Evolutionary conservation across 192 early-diverging fungal species (phyloP).

Genomic region (Linnemannia elongata): DNA sequence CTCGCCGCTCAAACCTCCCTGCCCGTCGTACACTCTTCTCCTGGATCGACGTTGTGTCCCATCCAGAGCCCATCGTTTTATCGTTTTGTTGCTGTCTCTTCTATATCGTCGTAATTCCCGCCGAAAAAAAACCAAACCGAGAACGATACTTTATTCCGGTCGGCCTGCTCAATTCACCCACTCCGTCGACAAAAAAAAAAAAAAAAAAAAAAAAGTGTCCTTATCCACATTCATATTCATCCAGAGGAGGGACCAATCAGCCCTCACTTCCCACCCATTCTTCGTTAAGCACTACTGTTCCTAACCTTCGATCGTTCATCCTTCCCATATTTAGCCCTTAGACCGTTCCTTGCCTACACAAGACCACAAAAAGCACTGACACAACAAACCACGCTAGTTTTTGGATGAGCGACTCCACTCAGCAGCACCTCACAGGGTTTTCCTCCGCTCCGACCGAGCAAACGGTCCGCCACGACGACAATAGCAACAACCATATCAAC

Average conservation of each 20-base stretch:
- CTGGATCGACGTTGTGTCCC: slow-evolving; percentile 4
- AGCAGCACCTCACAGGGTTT: slow-evolving; percentile 12
- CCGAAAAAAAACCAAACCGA: not conserved
- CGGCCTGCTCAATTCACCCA: not conserved
- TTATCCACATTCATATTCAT: not conserved
- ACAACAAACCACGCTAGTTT: not conserved
- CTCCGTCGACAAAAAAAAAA: not conserved
- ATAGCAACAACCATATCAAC: slow-evolving; percentile 6
- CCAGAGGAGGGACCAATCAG: not conserved
- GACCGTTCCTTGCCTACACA: not conserved
- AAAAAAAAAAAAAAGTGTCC: no score
- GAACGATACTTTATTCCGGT: not conserved
- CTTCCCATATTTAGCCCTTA: not conserved
- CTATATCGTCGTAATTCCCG: not conserved
- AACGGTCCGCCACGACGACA: not conserved
- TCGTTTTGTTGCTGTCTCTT: not conserved
- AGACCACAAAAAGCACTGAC: not conserved
- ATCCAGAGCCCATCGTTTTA: slow-evolving; percentile 2
- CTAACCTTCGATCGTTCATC: slow-evolving; percentile 4
- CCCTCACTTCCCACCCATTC: not conserved
- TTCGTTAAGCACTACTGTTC: slow-evolving; percentile 1
- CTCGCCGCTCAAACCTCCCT: not conserved
- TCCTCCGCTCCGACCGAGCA: slow-evolving; percentile 23
- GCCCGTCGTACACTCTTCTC: not conserved
- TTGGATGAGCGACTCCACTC: slow-evolving; percentile 24